Evolutionary conservation across 192 early-diverging fungal species (phyloP), one percentile per base, ranked within the genome.

Genomic region (Spizellomyces punctatus): DNA sequence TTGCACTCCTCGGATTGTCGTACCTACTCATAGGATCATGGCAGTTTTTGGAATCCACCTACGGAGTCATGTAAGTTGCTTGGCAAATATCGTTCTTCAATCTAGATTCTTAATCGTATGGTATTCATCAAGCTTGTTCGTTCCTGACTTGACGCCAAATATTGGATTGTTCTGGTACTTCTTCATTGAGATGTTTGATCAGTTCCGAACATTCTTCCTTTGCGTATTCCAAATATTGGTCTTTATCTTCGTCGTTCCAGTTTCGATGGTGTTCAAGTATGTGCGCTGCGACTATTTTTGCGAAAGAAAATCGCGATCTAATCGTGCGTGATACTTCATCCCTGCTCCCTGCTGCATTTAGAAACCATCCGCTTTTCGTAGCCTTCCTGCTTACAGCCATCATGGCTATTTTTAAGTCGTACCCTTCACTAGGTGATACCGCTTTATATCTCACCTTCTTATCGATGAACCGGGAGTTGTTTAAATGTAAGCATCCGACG

Each of bases 121-220:
- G 44, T 12, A 6, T 4, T 21, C 21, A 66, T 8, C 19, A 47
- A 91, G 88, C 9, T 72, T 95, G 46, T 75, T 84, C 5, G 92
- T 95, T 14, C 80, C 88, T 48, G 98, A 99, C 65, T 77, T 99
- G 72, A 92, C 92, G n/a, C 98, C 96, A 2, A 99, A 96, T 79
- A 85, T 97, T 27, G 98, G 98, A 6, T 75, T 98, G 63, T 97
- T 88, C 73, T 99, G 98, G 98, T 99, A 99, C 82, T 96, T 99
- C 80, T 96, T 98, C 80, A 98, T 94, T 60, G 98, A 99, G 77
- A 96, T 99, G 78, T 99, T 99, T 85, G 96, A 99, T 76, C 93
- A 96, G 66, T 99, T 98, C 86, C 87, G 98, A 42, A 71, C 86
- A 6, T 98, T 99, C 75, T 99, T 98, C 78, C 68, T 95, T 72